Evolutionary conservation across 768 basidiomycete genomes (phyloP).

Genomic region (Tylopilus vinaceipallidus): DNA sequence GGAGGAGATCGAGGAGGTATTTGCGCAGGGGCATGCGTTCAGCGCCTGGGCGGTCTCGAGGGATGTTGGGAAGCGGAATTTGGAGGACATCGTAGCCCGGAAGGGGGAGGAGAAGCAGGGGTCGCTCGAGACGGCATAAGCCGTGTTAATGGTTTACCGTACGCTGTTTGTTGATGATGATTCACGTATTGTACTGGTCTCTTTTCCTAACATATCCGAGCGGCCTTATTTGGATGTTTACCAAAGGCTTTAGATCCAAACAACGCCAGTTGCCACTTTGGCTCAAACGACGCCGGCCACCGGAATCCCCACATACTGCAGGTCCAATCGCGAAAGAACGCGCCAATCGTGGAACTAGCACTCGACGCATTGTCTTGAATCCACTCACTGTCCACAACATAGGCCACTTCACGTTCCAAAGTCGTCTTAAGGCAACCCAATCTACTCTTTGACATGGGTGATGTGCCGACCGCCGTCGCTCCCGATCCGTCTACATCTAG

Average conservation of each 20-base stretch:
- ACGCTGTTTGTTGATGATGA: neutral
- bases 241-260: conserved; percentile 30
- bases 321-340: conserved; percentile 3
- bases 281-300: neutral
- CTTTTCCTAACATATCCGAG: too few relatives aligned
- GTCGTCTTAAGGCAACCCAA: neutral
- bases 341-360: neutral
- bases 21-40: conserved; percentile 65
- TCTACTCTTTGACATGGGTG: conserved; percentile 16
- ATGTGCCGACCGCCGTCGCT: conserved; percentile 3
- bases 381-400: neutral
- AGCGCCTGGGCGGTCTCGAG: conserved; percentile 68
- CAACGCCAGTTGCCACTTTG: conserved; percentile 7
- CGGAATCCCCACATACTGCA: conserved; percentile 1
- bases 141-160: neutral
- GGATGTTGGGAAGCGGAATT: conserved; percentile 59
- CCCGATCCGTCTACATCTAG: conserved; percentile 19
- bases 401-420: neutral
- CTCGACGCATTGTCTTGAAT: neutral
- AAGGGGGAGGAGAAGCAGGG: conserved; percentile 14
- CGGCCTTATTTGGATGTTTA: conserved; percentile 20
- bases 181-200: too few relatives aligned
- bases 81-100: conserved; percentile 44
- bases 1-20: conserved; percentile 80
- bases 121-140: conserved; percentile 4